Evolutionary conservation across 2,329 filamentous ascomycete genomes (phyloP).

Genomic region (Verticillium longisporum): DNA sequence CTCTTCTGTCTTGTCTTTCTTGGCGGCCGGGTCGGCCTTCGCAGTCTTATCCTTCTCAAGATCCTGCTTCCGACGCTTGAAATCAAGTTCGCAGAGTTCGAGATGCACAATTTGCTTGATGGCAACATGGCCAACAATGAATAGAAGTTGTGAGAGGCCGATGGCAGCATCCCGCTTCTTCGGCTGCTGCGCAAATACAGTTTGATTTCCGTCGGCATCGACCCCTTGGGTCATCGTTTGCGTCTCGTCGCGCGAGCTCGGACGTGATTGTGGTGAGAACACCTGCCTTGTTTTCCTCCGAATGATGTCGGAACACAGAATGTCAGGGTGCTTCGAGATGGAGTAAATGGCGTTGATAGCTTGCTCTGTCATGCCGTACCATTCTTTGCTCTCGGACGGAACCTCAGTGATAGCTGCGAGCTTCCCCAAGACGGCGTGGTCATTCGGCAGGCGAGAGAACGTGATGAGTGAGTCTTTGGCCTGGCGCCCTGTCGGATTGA

Average conservation of each 20-base stretch:
- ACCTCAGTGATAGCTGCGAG: conserved; percentile 83
- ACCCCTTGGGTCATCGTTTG: conserved; percentile 24
- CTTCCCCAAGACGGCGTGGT: conserved; percentile 77
- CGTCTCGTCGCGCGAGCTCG: conserved; percentile 38
- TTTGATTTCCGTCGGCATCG: conserved; percentile 16
- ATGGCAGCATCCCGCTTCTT: conserved; percentile 62
- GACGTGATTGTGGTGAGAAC: conserved; percentile 49
- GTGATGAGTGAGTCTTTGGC: conserved; percentile 63
- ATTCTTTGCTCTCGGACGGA: conserved; percentile 84
- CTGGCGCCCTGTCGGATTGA: conserved; percentile 78
- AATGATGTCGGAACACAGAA: conserved; percentile 84
- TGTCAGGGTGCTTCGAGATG: conserved; percentile 88
- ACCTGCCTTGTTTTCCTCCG: conserved; percentile 80
- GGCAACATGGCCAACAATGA: conserved; percentile 91
- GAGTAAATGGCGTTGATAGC: conserved; percentile 93
- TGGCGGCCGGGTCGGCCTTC: conserved; percentile 31
- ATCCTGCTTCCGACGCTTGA: conserved; percentile 91
- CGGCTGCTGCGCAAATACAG: conserved; percentile 29
- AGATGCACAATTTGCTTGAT: conserved; percentile 99
- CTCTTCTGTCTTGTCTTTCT: conserved; percentile 56
- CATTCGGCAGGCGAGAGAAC: conserved; percentile 77
- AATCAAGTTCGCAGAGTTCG: conserved; percentile 94
- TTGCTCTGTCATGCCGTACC: conserved; percentile 93
- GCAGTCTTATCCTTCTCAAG: conserved; percentile 61
- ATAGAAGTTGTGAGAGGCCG: conserved; percentile 81